Evolutionary conservation across 352 stramenopile genomes (phyloP).

Genomic region (Detonula confervacea): DNA sequence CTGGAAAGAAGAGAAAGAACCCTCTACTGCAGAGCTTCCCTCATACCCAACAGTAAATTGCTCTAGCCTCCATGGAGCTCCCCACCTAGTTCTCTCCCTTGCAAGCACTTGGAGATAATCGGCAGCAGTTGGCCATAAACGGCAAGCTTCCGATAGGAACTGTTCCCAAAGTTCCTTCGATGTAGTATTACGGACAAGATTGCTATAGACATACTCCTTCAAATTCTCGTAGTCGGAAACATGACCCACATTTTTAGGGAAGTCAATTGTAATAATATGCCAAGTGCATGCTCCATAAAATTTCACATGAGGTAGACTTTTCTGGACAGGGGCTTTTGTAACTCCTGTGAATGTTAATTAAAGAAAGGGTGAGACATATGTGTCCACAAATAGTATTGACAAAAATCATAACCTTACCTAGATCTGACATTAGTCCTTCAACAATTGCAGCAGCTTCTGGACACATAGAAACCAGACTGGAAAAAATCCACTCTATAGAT

Average conservation of each 20-base stretch:
- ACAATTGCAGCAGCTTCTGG: conserved; percentile 1
- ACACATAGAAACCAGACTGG: conserved; percentile 10
- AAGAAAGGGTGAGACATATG: neutral
- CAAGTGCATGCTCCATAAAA: conserved; percentile 16
- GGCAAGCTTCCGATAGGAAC: neutral
- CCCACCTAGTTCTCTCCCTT: conserved; percentile 4
- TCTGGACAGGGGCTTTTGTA: neutral
- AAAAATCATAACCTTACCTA: too few species aligned
- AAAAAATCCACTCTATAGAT: conserved; percentile 6
- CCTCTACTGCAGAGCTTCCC: conserved; percentile 1
- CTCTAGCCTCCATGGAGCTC: neutral
- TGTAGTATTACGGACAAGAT: conserved; percentile 6
- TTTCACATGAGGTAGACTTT: neutral
- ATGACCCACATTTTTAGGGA: conserved; percentile 16
- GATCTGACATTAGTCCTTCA: neutral
- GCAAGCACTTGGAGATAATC: conserved; percentile 3
- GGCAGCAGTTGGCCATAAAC: neutral
- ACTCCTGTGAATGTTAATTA: neutral
- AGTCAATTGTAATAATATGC: conserved; percentile 27
- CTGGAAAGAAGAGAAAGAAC: conserved; percentile 8
- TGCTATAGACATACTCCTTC: conserved; percentile 7
- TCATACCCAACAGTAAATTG: conserved; percentile 4
- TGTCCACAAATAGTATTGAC: too few species aligned
- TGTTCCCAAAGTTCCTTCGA: neutral
- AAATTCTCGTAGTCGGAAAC: neutral